Percentiles rank a stretch among this genome's conserved stretches.
Conservation (phyloP, 1,284 basidiomycete species). For the Cryptococcus depauperatus region DNA sequence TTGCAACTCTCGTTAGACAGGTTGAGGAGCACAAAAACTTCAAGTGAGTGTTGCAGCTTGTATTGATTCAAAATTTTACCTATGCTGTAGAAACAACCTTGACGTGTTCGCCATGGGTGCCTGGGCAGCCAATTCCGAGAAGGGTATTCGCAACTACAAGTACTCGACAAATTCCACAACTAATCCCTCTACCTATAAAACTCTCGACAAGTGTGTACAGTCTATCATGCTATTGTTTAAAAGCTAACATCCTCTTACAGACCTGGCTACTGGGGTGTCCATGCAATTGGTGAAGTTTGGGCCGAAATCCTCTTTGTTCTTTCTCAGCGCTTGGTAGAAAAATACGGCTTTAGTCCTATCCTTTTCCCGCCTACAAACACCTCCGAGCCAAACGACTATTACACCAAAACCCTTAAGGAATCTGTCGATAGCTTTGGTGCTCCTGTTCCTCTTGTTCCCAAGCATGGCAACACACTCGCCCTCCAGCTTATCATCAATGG, state of each 20-base stretch:
- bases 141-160: conserved; percentile 78
- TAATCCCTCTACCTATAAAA: conserved; percentile 91
- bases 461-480: conserved; percentile 81
- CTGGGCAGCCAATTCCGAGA: conserved; percentile 74
- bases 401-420: conserved; percentile 43
- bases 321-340: conserved; percentile 62
- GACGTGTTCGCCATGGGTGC: conserved; percentile 73
- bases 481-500: conserved; percentile 80
- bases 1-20: conserved; percentile 76
- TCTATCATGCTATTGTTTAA: neutral
- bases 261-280: conserved; percentile 45
- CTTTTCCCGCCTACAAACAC: conserved; percentile 66
- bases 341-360: conserved; percentile 68
- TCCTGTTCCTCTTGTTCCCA: conserved; percentile 63
- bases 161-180: conserved; percentile 69
- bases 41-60: conserved; percentile 9
- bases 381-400: conserved; percentile 56
- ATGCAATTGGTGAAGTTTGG: conserved; percentile 92
- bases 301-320: conserved; percentile 87
- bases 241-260: neutral
- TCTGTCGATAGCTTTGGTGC: conserved; percentile 45
- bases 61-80: conserved; percentile 6
- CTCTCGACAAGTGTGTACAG: conserved; percentile 61
- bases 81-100: conserved; percentile 40
- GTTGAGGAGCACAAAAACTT: conserved; percentile 56